These are phyloP conservation scores for Macadamia integrifolia DNA, from an alignment of 164 flowering plant species.

Conservation along the genomic window DNA sequence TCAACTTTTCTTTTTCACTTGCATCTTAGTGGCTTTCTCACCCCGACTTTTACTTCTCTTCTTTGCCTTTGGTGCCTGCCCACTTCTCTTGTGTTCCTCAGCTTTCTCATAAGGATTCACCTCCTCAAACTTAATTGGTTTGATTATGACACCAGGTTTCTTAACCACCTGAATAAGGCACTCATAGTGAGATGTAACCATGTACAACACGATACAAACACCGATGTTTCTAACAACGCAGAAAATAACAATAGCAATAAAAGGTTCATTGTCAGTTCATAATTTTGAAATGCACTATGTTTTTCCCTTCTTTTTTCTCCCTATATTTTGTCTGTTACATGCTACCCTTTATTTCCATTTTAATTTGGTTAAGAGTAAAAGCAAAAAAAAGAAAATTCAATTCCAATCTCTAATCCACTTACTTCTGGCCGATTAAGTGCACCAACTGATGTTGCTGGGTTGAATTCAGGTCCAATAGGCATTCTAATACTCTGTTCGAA, in stretches of 20 bases:
- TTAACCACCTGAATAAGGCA: slow-evolving; percentile 65
- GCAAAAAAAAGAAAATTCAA: background rate
- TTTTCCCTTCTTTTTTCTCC: too few relatives aligned
- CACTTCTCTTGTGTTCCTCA: slow-evolving; percentile 20
- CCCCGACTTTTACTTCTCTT: slow-evolving; percentile 23
- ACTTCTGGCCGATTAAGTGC: slow-evolving; percentile 79
- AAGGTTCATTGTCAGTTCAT: too few relatives aligned
- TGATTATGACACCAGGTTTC: slow-evolving; percentile 66
- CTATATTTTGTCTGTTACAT: too few relatives aligned
- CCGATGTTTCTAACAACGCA: too few relatives aligned
- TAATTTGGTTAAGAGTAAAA: background rate
- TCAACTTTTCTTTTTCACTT: slow-evolving; percentile 3
- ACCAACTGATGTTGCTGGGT: slow-evolving; percentile 58
- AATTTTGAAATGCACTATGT: too few relatives aligned
- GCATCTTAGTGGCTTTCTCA: slow-evolving; percentile 14
- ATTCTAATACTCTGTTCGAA: slow-evolving; percentile 72
- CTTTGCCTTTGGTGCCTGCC: slow-evolving; percentile 22
- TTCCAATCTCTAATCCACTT: slow-evolving; percentile 14
- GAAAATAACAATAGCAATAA: too few relatives aligned
- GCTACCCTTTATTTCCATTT: too few relatives aligned
- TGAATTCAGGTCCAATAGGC: slow-evolving; percentile 94
- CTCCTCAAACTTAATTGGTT: slow-evolving; percentile 67
- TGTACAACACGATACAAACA: background rate
- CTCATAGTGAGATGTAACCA: slow-evolving; percentile 5
- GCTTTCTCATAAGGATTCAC: slow-evolving; percentile 47